A percentile compares a stretch with the other conserved stretches of the same genome.
Evolutionary conservation across 2,329 filamentous ascomycete species (phyloP).

Genomic region (Neoarthrinium moseri): DNA sequence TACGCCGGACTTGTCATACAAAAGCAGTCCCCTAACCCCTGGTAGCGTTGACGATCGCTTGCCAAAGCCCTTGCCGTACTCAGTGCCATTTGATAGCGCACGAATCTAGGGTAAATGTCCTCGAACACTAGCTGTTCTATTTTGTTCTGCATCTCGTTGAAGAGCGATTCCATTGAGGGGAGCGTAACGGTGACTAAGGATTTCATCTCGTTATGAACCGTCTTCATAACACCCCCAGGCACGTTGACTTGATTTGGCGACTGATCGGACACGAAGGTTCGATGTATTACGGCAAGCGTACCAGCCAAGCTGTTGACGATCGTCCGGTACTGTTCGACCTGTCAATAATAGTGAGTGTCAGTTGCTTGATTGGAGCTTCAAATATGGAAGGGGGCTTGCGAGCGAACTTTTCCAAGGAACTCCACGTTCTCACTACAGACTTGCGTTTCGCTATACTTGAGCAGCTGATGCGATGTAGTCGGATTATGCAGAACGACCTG

Average conservation of each 20-base stretch:
- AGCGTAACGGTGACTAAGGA: constrained; percentile 30
- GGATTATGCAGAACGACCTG: constrained; percentile 40
- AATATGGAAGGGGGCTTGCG: neutral
- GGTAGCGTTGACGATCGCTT: constrained; percentile 33
- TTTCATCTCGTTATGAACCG: constrained; percentile 24
- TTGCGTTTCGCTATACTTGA: constrained; percentile 37
- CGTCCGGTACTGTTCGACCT: constrained; percentile 41
- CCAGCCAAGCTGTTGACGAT: constrained; percentile 38
- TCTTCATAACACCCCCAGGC: constrained; percentile 22
- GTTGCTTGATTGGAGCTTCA: neutral
- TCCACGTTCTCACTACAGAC: constrained; percentile 42
- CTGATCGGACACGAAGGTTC: constrained; percentile 22
- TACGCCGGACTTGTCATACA: constrained; percentile 38
- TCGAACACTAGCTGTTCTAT: constrained; percentile 40
- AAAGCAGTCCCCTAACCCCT: constrained; percentile 44
- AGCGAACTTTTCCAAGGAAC: constrained; percentile 42
- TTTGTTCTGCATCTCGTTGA: constrained; percentile 35
- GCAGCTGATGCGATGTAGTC: constrained; percentile 39
- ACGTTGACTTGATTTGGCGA: constrained; percentile 24
- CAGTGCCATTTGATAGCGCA: constrained; percentile 46
- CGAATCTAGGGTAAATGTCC: constrained; percentile 49
- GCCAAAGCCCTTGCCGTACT: constrained; percentile 27
- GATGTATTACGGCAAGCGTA: constrained; percentile 32
- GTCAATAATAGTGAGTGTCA: neutral
- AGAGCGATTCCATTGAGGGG: constrained; percentile 36